Evolutionary conservation across 2,329 filamentous ascomycete genomes (phyloP).

Genomic region (Colletotrichum phormii): DNA sequence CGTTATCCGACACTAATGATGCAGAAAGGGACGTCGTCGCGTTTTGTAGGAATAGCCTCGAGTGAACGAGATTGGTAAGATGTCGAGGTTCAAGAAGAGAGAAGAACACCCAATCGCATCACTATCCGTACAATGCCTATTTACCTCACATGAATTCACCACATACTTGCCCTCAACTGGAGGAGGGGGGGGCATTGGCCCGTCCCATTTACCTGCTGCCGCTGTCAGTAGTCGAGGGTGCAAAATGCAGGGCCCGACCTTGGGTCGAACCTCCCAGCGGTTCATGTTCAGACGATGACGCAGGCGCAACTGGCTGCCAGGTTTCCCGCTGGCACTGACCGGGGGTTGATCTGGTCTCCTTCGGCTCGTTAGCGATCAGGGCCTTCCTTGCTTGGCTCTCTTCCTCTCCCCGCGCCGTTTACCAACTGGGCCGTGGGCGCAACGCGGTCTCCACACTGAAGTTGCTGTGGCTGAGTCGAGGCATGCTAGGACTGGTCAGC

Average conservation of each 20-base stretch:
- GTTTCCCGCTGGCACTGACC: conserved; percentile 33
- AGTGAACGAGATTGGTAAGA: not conserved
- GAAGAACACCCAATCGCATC: not conserved
- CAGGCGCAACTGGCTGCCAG: conserved; percentile 36
- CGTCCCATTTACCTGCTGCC: conserved; percentile 21
- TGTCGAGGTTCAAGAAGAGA: not conserved
- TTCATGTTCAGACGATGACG: conserved; percentile 36
- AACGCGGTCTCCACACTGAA: conserved; percentile 1
- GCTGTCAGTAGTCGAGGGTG: conserved; percentile 15
- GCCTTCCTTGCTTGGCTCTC: conserved; percentile 33
- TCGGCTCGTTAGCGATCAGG: conserved; percentile 16
- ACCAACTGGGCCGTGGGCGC: not conserved
- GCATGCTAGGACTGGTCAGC: conserved; percentile 3
- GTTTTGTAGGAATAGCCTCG: not conserved
- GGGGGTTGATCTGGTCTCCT: conserved; percentile 13
- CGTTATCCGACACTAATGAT: conserved; percentile 8
- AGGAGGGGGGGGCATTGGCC: not conserved
- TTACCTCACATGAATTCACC: too few species aligned
- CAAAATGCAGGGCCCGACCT: conserved; percentile 30
- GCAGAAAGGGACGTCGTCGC: not conserved
- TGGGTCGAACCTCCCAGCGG: conserved; percentile 13
- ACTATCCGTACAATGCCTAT: not conserved
- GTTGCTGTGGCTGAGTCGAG: conserved; percentile 20
- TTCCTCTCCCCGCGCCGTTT: conserved; percentile 4
- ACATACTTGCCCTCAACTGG: not conserved